Conservation (phyloP, 768 basidiomycete species). For the Serendipita vermifera region DNA sequence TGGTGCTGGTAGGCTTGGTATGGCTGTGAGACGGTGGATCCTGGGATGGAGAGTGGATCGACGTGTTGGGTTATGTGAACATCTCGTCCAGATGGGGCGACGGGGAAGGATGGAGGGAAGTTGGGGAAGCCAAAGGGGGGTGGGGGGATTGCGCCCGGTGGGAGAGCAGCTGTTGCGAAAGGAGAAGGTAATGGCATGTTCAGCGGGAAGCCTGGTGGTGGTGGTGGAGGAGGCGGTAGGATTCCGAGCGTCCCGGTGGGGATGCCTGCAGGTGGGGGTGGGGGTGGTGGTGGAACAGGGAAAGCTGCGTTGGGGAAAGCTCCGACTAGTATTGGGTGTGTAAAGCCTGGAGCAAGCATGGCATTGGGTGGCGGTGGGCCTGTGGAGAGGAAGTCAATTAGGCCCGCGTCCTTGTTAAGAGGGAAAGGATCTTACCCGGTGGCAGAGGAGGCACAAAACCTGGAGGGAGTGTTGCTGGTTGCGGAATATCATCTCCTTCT, state of each 20-base stretch:
- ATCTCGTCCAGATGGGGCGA: constrained; percentile 15
- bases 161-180: constrained; percentile 14
- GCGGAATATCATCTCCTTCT: constrained; percentile 11
- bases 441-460: not conserved
- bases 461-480: constrained; percentile 9
- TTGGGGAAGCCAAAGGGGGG: constrained; percentile 21
- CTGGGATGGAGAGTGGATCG: not conserved
- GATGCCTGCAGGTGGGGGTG: constrained; percentile 13
- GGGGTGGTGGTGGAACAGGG: constrained; percentile 6
- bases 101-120: constrained; percentile 20
- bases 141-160: constrained; percentile 11
- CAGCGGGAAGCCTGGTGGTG: constrained; percentile 19
- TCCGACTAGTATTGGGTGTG: constrained; percentile 12
- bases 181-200: constrained; percentile 17
- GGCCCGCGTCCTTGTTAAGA: constrained; percentile 9
- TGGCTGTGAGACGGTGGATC: constrained; percentile 22
- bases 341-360: not conserved
- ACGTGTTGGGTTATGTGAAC: not conserved
- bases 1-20: constrained; percentile 19
- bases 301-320: constrained; percentile 4
- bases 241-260: constrained; percentile 18
- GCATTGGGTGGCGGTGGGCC: not conserved
- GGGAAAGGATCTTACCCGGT: constrained; percentile 9
- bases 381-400: not conserved
- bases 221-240: constrained; percentile 20